Evolutionary conservation across 495 filamentous ascomycete genomes (phyloP), one percentile per base, ranked within the genome.

Genomic region (Penicillium malachiteum): DNA sequence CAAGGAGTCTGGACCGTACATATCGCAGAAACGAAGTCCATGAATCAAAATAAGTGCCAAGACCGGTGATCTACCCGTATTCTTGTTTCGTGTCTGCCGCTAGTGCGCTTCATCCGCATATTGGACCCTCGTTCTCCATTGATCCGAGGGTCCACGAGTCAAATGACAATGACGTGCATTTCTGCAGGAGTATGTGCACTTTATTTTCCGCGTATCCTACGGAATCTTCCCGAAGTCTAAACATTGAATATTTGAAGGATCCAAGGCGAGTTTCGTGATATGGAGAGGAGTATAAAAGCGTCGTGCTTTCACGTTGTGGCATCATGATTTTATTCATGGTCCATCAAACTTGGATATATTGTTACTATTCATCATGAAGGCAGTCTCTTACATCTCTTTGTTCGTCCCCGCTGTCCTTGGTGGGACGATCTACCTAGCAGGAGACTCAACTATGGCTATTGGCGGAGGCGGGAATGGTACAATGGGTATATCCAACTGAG

Each of bases 381-480:
- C 59, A 21, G 42, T 60, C 13, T 35, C 58, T 1, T 17, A 69
- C 6, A 50, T 64, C 38, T 57, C 67, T 14, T 43, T 53, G 7
- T 41, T 69, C 13, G 50, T 71, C 5, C 69, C 71, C 30, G 55
- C 57, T 45, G 58, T 56, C 10, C 58, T 72, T 32, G 66, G 63
- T 13, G 52, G 67, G 9, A 77, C 69, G 0, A 63, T 84, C 53
- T 84, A 83, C 61, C 69, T 84, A 1, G 78, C 77, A 10, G 81
- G 81, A 18, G 81, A 84, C 60, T 82, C 79, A 18, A 84, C 81
- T 26, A 84, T 82, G 76, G 81, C 81, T 7, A 64, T 61, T 8
- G 66, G 60, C 42, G 74, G 74, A 5, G 71, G 66, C 14, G 73
- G 70, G 12, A 69, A 69, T 13, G 58, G 59, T n/a, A 68, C 66